Evolutionary conservation across 352 stramenopile species (phyloP).

Genomic region (Phytopythium litorale): DNA sequence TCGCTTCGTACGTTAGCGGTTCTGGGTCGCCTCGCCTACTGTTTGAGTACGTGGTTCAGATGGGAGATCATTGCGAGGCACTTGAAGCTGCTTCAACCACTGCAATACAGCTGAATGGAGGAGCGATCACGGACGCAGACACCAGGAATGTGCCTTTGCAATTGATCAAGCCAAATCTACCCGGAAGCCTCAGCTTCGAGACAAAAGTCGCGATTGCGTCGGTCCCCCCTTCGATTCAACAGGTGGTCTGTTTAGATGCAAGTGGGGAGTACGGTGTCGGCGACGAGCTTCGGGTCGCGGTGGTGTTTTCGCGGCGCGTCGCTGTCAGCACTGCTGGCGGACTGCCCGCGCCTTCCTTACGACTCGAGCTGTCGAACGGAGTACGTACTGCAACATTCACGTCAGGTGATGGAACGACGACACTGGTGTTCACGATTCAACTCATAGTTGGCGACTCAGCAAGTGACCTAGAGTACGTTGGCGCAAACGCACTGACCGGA

Average conservation of each 20-base stretch:
- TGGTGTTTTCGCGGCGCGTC: slow-evolving; percentile 46
- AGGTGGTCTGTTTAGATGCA: slow-evolving; percentile 29
- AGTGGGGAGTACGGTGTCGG: slow-evolving; percentile 40
- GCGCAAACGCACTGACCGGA: slow-evolving; percentile 28
- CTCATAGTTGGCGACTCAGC: slow-evolving; percentile 29
- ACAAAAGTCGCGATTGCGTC: slow-evolving; percentile 47
- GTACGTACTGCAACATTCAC: slow-evolving; percentile 26
- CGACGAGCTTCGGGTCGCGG: slow-evolving; percentile 38
- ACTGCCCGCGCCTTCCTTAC: slow-evolving; percentile 18
- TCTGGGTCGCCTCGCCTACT: slow-evolving; percentile 33
- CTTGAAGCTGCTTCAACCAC: slow-evolving; percentile 47
- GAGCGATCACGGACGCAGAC: slow-evolving; percentile 39
- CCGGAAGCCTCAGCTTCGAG: slow-evolving; percentile 43
- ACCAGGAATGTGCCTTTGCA: slow-evolving; percentile 43
- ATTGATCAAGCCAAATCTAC: slow-evolving; percentile 21
- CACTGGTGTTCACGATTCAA: slow-evolving; percentile 40
- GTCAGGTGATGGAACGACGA: slow-evolving; percentile 32
- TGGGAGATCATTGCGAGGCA: slow-evolving; percentile 33
- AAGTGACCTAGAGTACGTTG: slow-evolving; percentile 32
- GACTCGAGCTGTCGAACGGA: slow-evolving; percentile 31
- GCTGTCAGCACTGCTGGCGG: slow-evolving; percentile 10
- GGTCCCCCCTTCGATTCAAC: slow-evolving; percentile 24
- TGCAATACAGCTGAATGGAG: slow-evolving; percentile 48
- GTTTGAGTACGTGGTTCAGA: slow-evolving; percentile 56
- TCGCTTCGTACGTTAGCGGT: slow-evolving; percentile 50